phyloP scores from a whole-genome alignment of 2,329 filamentous ascomycete genomes.

The Penicillium sp. region DNA sequence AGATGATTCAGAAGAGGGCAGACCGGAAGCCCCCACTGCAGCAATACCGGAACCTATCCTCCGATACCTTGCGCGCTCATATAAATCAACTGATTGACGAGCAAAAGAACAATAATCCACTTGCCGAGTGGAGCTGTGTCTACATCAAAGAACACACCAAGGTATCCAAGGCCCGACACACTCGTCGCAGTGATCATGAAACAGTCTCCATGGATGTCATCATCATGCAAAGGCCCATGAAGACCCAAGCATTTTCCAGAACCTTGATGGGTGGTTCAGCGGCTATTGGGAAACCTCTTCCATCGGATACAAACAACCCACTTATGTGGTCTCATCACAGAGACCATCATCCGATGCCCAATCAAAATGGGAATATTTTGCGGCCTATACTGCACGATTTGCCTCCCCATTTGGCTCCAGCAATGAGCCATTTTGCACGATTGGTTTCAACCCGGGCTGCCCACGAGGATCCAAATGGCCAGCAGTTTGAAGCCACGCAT shows the following conservation, averaged over 20 bases:
- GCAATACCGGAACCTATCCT: constrained; percentile 32
- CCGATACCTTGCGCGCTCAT: constrained; percentile 31
- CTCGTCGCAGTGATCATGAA: constrained; percentile 31
- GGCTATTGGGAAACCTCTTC: background rate
- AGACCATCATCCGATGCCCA: background rate
- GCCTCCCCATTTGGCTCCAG: background rate
- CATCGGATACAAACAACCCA: background rate
- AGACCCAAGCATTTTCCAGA: constrained; percentile 16
- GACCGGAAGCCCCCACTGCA: constrained; percentile 29
- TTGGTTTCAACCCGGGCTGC: background rate
- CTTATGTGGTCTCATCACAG: background rate
- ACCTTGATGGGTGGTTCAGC: constrained; percentile 18
- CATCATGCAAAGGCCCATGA: constrained; percentile 31
- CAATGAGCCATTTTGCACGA: too few relatives aligned
- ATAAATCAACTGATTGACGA: constrained; percentile 39
- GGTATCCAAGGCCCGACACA: constrained; percentile 29
- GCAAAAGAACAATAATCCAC: constrained; percentile 29
- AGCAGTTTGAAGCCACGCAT: background rate
- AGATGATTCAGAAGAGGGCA: constrained; percentile 32
- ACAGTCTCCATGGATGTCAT: constrained; percentile 38
- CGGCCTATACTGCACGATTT: background rate
- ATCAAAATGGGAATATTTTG: background rate
- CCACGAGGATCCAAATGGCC: background rate
- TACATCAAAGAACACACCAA: constrained; percentile 37
- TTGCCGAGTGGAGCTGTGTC: constrained; percentile 41